These are phyloP conservation scores for Yarrowia divulgata DNA, from an alignment of 805 yeast species.

Conservation along the genomic window DNA sequence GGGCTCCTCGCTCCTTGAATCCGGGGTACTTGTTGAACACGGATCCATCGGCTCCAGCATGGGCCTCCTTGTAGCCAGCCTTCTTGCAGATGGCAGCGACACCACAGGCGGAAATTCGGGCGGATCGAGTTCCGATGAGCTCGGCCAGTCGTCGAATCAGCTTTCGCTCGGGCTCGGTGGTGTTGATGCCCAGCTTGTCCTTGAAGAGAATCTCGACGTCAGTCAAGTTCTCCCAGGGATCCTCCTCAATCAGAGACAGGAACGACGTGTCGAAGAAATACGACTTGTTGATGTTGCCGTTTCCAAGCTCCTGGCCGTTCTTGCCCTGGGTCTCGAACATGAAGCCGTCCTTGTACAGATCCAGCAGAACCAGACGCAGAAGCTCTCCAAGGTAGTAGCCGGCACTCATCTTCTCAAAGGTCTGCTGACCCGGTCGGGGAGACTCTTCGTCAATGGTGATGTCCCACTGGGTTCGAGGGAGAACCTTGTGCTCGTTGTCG, in stretches of 20 bases:
- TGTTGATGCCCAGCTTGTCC: slow-evolving; percentile 63
- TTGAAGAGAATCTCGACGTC: slow-evolving; percentile 75
- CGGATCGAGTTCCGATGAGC: slow-evolving; percentile 88
- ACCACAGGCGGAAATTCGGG: slow-evolving; percentile 92
- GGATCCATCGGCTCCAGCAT: slow-evolving; percentile 97
- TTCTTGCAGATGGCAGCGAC: slow-evolving; percentile 92
- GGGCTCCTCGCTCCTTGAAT: slow-evolving; percentile 87
- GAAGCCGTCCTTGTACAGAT: slow-evolving; percentile 67
- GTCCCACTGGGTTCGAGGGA: slow-evolving; percentile 93
- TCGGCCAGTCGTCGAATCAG: slow-evolving; percentile 83
- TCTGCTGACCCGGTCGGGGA: slow-evolving; percentile 96
- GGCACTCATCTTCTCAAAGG: slow-evolving; percentile 96
- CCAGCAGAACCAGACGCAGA: slow-evolving; percentile 78
- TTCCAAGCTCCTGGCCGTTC: slow-evolving; percentile 32
- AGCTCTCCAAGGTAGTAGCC: slow-evolving; percentile 97
- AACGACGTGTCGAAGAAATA: slow-evolving; percentile 88
- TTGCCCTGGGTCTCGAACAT: slow-evolving; percentile 64
- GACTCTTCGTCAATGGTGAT: slow-evolving; percentile 78
- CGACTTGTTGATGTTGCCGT: slow-evolving; percentile 60
- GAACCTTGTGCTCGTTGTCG: slow-evolving; percentile 81
- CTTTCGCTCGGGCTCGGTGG: slow-evolving; percentile 80
- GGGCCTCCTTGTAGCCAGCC: slow-evolving; percentile 71
- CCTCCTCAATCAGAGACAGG: slow-evolving; percentile 87
- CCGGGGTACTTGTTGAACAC: slow-evolving; percentile 94
- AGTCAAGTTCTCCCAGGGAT: slow-evolving; percentile 81